Evolutionary conservation across 139 green algal species (phyloP), one percentile per base, ranked within the genome.

Genomic region (Chlorella vulgaris): DNA sequence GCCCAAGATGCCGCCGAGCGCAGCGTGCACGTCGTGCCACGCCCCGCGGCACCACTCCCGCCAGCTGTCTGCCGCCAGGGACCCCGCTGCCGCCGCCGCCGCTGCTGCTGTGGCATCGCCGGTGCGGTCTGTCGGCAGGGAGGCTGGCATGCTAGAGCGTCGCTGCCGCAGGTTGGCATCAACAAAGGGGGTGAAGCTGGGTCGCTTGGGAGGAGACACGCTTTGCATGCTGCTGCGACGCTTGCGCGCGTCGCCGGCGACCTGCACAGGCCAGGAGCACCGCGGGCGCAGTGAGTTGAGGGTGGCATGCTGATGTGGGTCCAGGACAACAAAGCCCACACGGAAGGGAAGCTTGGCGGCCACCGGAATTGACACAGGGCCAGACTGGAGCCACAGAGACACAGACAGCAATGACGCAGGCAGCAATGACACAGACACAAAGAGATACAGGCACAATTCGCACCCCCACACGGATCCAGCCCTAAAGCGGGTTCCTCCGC

Each of bases 151-250:
- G 55, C 18, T n/a, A n/a, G 55, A n/a, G 26, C 62, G 62, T 4
- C 21, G 5, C 38, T 28, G 31, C 50, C 71, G 50, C 21, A 38
- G 73, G 33, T 53, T 50, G 0, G 13, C 21, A 10, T 79, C 73
- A 4, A 51, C 35, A 35, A 79, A 67, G 3, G 73, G 73, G 73
- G 24, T 71, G 74, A 80, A 80, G 26, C 31, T 22, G 38, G 58
- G 74, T 7, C 58, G 74, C 55, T 58, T 60, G 39, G 61, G 58
- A 2, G 74, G 74, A 38, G 58, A 71, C 74, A 80, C 47, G 74
- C 39, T 70, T 3, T 38, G 53, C 53, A 68, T 35, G 35, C 26
- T 26, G n/a, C 28, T 19, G 0, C 58, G 55, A 28, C 38, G 74
- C 38, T 55, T 38, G 29, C 35, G 35, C 1, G 24, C 18, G 15